phyloP scores from a whole-genome alignment of 2,329 filamentous ascomycete genomes.

The Beauveria sp. region DNA sequence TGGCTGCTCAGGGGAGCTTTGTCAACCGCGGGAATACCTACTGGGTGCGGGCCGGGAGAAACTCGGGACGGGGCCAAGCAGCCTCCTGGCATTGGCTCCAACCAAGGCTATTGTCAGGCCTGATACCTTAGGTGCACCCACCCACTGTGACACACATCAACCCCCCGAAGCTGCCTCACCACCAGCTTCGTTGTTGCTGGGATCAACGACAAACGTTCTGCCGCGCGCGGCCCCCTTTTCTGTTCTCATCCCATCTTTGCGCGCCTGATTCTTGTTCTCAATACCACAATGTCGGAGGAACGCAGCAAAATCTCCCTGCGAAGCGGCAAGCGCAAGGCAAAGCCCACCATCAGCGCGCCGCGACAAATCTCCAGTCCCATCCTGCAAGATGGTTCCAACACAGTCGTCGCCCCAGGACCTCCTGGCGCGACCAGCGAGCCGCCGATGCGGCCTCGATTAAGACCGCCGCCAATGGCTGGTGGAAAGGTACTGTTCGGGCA shows the following conservation, averaged over 20 bases:
- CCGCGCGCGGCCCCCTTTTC: not conserved
- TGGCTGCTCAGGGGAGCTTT: conserved; percentile 11
- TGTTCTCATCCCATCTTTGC: not conserved
- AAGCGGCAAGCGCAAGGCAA: conserved; percentile 53
- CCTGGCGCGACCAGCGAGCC: conserved; percentile 16
- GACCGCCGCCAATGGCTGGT: conserved; percentile 43
- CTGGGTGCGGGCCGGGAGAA: conserved; percentile 14
- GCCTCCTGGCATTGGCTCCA: too few relatives aligned
- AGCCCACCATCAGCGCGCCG: conserved; percentile 55
- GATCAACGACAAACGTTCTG: not conserved
- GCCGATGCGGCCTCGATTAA: conserved; percentile 32
- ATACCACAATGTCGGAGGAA: conserved; percentile 50
- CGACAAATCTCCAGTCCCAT: conserved; percentile 57
- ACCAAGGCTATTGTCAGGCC: too few relatives aligned
- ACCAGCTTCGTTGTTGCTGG: not conserved
- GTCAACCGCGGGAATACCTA: not conserved
- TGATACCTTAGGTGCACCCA: too few relatives aligned
- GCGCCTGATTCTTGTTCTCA: not conserved
- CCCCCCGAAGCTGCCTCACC: not conserved
- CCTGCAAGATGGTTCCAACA: conserved; percentile 35
- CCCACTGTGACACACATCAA: not conserved
- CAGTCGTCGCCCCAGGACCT: conserved; percentile 20
- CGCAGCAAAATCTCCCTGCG: conserved; percentile 55
- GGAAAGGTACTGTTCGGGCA: conserved; percentile 41
- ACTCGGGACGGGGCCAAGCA: conserved; percentile 12